A percentile compares a stretch with the other conserved stretches of the same genome.
Evolutionary conservation across 1,284 basidiomycete genomes (phyloP).

Genomic region (Veloboletus limbatus): DNA sequence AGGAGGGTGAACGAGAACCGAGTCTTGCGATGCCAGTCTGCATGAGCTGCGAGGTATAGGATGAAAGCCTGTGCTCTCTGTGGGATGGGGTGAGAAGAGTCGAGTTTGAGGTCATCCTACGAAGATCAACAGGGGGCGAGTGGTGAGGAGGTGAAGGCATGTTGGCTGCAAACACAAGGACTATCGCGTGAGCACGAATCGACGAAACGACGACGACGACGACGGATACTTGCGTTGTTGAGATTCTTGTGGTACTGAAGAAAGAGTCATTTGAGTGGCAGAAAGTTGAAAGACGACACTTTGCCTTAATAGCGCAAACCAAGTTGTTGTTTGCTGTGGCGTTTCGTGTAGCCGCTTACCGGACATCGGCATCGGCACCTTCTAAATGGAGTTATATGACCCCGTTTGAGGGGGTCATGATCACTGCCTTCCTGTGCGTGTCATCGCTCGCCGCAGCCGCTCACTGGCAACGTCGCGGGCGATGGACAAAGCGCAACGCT

Average conservation of each 20-base stretch:
- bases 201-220: not conserved
- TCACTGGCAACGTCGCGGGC: no score
- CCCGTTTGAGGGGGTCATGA: conserved; percentile 9
- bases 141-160: conserved; percentile 14
- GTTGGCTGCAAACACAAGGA: conserved; percentile 18
- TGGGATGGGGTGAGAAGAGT: conserved; percentile 39
- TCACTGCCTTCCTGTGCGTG: not conserved
- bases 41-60: conserved; percentile 44
- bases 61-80: conserved; percentile 42
- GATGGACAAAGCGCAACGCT: no score
- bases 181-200: not conserved
- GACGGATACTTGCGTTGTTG: conserved; percentile 20
- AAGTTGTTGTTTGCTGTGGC: conserved; percentile 14
- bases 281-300: conserved; percentile 14
- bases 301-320: conserved; percentile 23
- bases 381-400: conserved; percentile 4
- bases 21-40: conserved; percentile 38
- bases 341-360: conserved; percentile 7
- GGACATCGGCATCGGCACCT: not conserved
- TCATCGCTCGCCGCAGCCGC: not conserved
- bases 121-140: conserved; percentile 40
- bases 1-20: conserved; percentile 61
- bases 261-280: conserved; percentile 8
- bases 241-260: conserved; percentile 9
- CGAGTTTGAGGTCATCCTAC: conserved; percentile 43